phyloP scores from a whole-genome alignment of 768 basidiomycete species.

The Hygrocybe punicea region DNA sequence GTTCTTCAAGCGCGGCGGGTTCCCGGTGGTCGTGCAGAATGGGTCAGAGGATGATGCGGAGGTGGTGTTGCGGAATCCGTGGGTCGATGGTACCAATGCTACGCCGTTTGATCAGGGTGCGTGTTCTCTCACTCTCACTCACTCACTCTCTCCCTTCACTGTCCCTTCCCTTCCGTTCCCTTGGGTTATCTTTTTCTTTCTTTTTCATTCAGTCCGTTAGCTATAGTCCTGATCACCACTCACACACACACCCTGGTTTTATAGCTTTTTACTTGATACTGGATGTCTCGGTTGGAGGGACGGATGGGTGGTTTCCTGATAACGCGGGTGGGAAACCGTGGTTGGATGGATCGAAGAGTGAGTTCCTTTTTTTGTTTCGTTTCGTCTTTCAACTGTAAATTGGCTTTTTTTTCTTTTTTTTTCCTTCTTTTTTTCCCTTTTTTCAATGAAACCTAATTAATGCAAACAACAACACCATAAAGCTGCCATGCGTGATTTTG shows the following conservation, averaged over 20 bases:
- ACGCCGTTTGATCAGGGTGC: constrained; percentile 83
- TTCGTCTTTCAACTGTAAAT: too few species aligned
- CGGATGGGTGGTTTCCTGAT: constrained; percentile 93
- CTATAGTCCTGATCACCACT: too few species aligned
- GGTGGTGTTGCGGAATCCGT: constrained; percentile 62
- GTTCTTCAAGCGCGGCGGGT: constrained; percentile 70
- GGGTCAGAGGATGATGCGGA: constrained; percentile 54
- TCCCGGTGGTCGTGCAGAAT: constrained; percentile 60
- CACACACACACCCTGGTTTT: too few species aligned
- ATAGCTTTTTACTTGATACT: constrained; percentile 88
- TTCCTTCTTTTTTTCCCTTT: constrained; percentile 1
- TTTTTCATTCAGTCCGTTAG: too few species aligned
- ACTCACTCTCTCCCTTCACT: constrained; percentile 83
- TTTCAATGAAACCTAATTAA: constrained; percentile 4
- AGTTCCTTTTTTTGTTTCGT: too few species aligned
- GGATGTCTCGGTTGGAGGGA: constrained; percentile 81
- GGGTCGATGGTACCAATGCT: constrained; percentile 50
- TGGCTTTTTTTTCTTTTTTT: constrained; percentile 5
- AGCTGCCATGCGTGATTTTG: constrained; percentile 74
- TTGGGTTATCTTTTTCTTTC: too few species aligned
- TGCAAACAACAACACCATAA: not conserved
- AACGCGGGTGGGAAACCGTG: constrained; percentile 74
- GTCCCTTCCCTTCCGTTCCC: constrained; percentile 67
- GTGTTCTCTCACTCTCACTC: constrained; percentile 67
- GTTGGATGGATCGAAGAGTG: constrained; percentile 64